A percentile compares a stretch with the other conserved stretches of the same genome.
phyloP scores from a whole-genome alignment of 345 rosid genomes.

The Clarkia xantiana region DNA sequence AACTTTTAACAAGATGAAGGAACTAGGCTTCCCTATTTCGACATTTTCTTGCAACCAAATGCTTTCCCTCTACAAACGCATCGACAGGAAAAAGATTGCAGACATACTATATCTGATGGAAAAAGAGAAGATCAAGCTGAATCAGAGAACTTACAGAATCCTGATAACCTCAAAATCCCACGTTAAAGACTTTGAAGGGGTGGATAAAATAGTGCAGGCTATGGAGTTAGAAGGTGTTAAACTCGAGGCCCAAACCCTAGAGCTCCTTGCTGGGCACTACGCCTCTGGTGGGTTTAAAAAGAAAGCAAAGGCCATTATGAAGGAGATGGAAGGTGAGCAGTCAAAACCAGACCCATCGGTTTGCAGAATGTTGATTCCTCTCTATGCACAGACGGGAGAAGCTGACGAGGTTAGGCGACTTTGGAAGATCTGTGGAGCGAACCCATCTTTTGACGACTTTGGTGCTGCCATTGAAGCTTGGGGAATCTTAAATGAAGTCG shows the following conservation, averaged over 20 bases:
- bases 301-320: too few species aligned
- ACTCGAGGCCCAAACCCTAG: constrained; percentile 33
- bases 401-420: too few species aligned
- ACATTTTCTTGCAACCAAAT: constrained; percentile 81
- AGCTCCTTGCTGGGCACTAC: constrained; percentile 56
- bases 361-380: too few species aligned
- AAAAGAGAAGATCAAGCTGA: constrained; percentile 76
- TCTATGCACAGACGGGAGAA: too few species aligned
- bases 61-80: constrained; percentile 71
- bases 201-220: constrained; percentile 73
- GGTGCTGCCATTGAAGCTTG: too few species aligned
- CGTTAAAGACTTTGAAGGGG: constrained; percentile 54
- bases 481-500: too few species aligned
- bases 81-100: constrained; percentile 76
- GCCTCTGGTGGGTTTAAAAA: constrained; percentile 1
- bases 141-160: constrained; percentile 53
- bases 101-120: constrained; percentile 80
- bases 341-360: too few species aligned
- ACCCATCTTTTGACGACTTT: too few species aligned
- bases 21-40: constrained; percentile 46
- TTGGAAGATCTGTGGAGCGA: too few species aligned
- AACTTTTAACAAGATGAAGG: constrained; percentile 77
- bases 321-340: too few species aligned
- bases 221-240: constrained; percentile 80
- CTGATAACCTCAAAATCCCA: constrained; percentile 64